Base-by-base conservation (phyloP, 306 rosid species). In the Oxytropis ochrocephala region DNA sequence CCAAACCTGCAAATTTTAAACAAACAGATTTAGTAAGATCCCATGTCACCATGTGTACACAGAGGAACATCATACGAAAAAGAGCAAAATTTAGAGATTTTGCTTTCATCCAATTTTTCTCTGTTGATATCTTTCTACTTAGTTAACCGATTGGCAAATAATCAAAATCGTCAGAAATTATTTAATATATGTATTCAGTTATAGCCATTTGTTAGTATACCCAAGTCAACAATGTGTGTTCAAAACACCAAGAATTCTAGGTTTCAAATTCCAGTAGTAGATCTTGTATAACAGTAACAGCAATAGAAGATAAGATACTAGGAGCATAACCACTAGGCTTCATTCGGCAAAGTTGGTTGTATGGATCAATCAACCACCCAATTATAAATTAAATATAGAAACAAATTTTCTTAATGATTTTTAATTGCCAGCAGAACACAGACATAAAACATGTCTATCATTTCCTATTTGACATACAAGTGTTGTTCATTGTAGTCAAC, bases 1-100 rank as follows among this genome's bases (percentile, higher is more conserved):
- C 99, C 99, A 94, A 32, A 85, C 95, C 99, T 91, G 91, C 60
- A 80, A 67, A 17, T 43, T 78, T 72, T 65, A 19, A 51, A 27
- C 7, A 68, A 63, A 30, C 5, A n/a, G 52, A 52, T 49, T 51
- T 8, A 6, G 29, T 64, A 59, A 64, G 75, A 64, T 69, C 79
- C 75, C 18, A 19, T 12, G 27, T 33, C 10, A 7, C 59, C 64
- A 46, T 27, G 48, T 24, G 18, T 30, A 64, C 5, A 58, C 35
- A 58, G 6, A 17, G 61, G 17, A 70, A 64, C 17, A 42, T 24
- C 6, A 71, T 64, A 16, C 76, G 47, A 47, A 58, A 11, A 55
- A 16, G 51, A 58, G n/a, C n/a, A 51, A 65, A 75, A 47, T 41
- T 52, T 12, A 52, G 52, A 42, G 43, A 44, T 58, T 50, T 11